Evolutionary conservation across 495 filamentous ascomycete genomes (phyloP), one percentile per base, ranked within the genome.

Genomic region (Aspergillus bridgeri): DNA sequence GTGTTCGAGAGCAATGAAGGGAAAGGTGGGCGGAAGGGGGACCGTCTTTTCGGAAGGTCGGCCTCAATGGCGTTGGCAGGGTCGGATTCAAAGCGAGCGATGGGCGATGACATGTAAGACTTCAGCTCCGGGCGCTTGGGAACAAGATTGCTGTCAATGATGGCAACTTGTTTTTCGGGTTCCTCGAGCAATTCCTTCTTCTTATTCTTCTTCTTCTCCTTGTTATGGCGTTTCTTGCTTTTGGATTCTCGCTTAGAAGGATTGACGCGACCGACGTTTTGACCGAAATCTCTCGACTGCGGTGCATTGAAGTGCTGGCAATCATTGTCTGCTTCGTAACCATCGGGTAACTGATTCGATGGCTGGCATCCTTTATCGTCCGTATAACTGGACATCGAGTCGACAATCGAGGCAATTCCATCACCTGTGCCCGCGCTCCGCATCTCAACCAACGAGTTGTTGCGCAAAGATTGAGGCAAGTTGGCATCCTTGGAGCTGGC

Each of bases 1-100:
- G 80, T 88, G 59, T 86, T 83, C 18, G 85, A 82, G 2, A 90
- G 70, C 33, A 87, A 65, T 38, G 79, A 84, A 2, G 85, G 83
- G 22, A 89, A 72, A 4, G 68, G 69, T 0, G 85, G 82, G 1
- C 77, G 76, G 53, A 80, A 75, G 0, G 71, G 66, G 6, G 62
- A 71, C 19, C 68, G 63, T 51, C 65, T 68, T 23, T 67, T 64
- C 6, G 60, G 61, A 21, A 58, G 29, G 8, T 53, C 54, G 9
- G 64, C 52, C 11, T 45, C 17, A 15, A n/a, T 2, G 5, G 25
- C 49, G 23, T n/a, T 4, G 33, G 17, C 33, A 38, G 33, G 33
- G 33, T 15, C 17, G 9, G 33, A 38, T 38, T 38, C 33, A 38
- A 38, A 38, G 33, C 33, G 33, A 11, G 33, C 33, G 33, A 38